A percentile compares a stretch with the other conserved stretches of the same genome.
Evolutionary conservation across 1,284 basidiomycete genomes (phyloP).

Genomic region (Exobasidium cylindrosporum): DNA sequence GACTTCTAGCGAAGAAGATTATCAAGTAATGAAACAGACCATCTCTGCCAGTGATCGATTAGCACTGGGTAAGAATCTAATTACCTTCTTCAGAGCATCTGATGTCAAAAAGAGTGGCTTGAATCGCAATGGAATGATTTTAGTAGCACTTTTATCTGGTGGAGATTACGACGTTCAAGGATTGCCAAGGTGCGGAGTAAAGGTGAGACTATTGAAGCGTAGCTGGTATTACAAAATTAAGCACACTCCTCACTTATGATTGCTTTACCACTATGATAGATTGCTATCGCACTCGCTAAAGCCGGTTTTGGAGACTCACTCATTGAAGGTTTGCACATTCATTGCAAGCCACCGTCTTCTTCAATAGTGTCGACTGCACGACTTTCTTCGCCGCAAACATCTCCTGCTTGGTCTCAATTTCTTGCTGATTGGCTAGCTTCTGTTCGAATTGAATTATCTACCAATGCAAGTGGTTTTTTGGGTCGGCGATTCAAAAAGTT

Average conservation of each 20-base stretch:
- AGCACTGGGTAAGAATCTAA: not conserved
- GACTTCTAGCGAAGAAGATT: not conserved
- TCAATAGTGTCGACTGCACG: not conserved
- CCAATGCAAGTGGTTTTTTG: constrained; percentile 28
- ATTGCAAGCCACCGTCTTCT: constrained; percentile 17
- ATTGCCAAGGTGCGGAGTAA: constrained; percentile 35
- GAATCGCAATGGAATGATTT: constrained; percentile 71
- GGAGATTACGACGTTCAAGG: constrained; percentile 74
- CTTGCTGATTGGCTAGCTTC: constrained; percentile 26
- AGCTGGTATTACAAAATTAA: constrained; percentile 37
- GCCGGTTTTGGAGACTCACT: constrained; percentile 59
- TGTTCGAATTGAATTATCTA: constrained; percentile 31
- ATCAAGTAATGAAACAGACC: not conserved
- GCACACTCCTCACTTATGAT: constrained; percentile 20
- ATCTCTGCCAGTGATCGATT: not conserved
- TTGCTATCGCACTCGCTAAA: constrained; percentile 58
- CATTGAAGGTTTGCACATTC: constrained; percentile 60
- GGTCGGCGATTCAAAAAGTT: constrained; percentile 23
- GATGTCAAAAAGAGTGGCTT: constrained; percentile 54
- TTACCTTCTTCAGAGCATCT: not conserved
- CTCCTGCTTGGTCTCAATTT: constrained; percentile 19
- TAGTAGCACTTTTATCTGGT: constrained; percentile 80
- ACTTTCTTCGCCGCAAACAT: not conserved
- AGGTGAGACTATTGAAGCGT: constrained; percentile 13
- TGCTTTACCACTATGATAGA: constrained; percentile 50